Conservation (phyloP, 805 yeast genomes). For the Candida easanensis region DNA sequence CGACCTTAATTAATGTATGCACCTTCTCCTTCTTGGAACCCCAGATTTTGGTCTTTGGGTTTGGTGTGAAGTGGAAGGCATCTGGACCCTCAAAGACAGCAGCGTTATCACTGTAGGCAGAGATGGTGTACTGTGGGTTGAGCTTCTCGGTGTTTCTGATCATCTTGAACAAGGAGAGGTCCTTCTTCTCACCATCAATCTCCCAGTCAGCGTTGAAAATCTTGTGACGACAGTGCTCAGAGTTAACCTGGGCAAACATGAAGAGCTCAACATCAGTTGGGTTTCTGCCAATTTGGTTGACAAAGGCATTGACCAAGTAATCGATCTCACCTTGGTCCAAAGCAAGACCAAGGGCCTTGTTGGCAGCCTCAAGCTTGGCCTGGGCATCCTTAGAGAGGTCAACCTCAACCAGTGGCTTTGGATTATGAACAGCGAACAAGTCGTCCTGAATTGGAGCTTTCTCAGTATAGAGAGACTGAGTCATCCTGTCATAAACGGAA, state of each 20-base stretch:
- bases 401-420: conserved; percentile 79
- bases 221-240: conserved; percentile 99
- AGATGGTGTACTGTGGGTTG: conserved; percentile 77
- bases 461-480: conserved; percentile 64
- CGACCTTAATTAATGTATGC: conserved; percentile 91
- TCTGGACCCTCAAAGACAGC: conserved; percentile 88
- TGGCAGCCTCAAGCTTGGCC: conserved; percentile 69
- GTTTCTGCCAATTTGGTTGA: conserved; percentile 69
- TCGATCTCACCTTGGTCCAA: conserved; percentile 91
- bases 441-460: conserved; percentile 65
- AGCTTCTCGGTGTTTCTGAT: conserved; percentile 87
- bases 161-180: conserved; percentile 83
- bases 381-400: conserved; percentile 52
- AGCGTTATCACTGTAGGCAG: conserved; percentile 97
- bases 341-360: conserved; percentile 87
- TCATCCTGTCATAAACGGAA: conserved; percentile 90
- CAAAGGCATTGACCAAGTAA: conserved; percentile 81
- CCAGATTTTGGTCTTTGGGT: conserved; percentile 71
- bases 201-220: conserved; percentile 99
- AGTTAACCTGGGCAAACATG: conserved; percentile 99
- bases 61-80: conserved; percentile 78
- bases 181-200: conserved; percentile 77
- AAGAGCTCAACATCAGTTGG: conserved; percentile 98
- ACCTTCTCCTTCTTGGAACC: conserved; percentile 69
- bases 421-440: conserved; percentile 72